Evolutionary conservation across 208 protist genomes (phyloP), one percentile per base, ranked within the genome.

Genomic region (Kentomonas sorsogonicus): DNA sequence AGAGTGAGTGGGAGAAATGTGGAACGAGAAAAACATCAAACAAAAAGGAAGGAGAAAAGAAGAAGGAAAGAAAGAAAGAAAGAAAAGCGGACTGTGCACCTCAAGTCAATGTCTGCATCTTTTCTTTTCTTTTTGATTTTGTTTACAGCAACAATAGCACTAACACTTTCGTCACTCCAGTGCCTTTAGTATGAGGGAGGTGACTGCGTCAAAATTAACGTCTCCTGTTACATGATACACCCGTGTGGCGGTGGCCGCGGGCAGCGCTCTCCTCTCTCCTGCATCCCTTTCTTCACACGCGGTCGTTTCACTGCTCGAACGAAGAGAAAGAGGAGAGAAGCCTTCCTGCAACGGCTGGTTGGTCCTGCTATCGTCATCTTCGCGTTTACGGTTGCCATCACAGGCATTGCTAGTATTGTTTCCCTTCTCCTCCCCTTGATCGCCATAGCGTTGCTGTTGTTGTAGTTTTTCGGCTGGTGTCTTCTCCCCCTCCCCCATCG

Each of bases 141-240:
- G 40, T 45, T 45, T 22, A 25, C 7, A 4, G 16, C 40, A 20
- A 36, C n/a, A 20, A 22, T 45, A 16, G 10, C 5, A 23, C 5
- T 4, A 25, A 16, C 40, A 16, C n/a, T 45, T 45, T 22, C 5
- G 10, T 22, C 5, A 16, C 40, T 43, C 18, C 4, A 55, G 36
- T 3, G 39, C 39, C 7, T 34, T 29, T 1, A 47, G 15, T 16
- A 61, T 52, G 20, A 52, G 31, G 16, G 33, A 27, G 13, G 43
- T 43, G 30, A 43, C 55, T 1, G 11, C 38, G 16, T 61, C 22
- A 44, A 66, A 66, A 50, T 54, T 50, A n/a, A 66, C 60, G 9
- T 26, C 36, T 26, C 51, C 51, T 5, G 26, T 38, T 15, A 66
- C 3, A 5, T 56, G 50, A 30, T 22, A 58, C 23, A 66, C 46